Percentiles rank a stretch among this genome's conserved stretches.
phyloP scores from a whole-genome alignment of 83 land plant species.

The Diphasiastrum complanatum region DNA sequence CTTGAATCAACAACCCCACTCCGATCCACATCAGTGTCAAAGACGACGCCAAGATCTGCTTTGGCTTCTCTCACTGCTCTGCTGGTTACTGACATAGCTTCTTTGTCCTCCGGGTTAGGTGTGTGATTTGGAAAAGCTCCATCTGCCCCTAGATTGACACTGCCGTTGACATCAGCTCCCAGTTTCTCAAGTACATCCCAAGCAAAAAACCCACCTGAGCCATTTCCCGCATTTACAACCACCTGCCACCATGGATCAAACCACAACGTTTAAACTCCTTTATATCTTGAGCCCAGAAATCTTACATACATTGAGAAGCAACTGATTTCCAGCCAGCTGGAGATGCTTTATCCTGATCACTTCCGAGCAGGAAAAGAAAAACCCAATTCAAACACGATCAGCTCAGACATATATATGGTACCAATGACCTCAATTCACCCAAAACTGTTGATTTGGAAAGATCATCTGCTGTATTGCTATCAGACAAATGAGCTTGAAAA shows the following conservation, averaged over 20 bases:
- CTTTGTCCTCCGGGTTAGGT: slow-evolving; percentile 56
- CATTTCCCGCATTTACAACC: slow-evolving; percentile 62
- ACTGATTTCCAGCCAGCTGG: no score
- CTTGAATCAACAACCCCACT: slow-evolving; percentile 48
- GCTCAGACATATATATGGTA: no score
- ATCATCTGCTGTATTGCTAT: no score
- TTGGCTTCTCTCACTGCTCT: slow-evolving; percentile 37
- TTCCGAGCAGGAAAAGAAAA: no score
- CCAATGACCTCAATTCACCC: no score
- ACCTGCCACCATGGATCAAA: slow-evolving; percentile 20
- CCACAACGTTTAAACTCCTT: no score
- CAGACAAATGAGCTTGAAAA: no score
- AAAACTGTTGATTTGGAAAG: no score
- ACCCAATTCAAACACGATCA: no score
- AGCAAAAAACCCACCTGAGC: slow-evolving; percentile 64
- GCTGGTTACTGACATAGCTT: slow-evolving; percentile 43
- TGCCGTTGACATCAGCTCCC: slow-evolving; percentile 51
- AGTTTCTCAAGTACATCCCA: slow-evolving; percentile 50
- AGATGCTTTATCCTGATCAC: no score
- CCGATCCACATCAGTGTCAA: slow-evolving; percentile 60
- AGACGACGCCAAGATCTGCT: slow-evolving; percentile 53
- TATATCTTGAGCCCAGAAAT: no score
- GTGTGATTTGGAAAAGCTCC: slow-evolving; percentile 66
- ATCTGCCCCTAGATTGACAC: slow-evolving; percentile 46
- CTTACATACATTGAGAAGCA: no score